phyloP scores from a whole-genome alignment of 1,139 yeast genomes.

The Sugiyamaella paludigena region DNA sequence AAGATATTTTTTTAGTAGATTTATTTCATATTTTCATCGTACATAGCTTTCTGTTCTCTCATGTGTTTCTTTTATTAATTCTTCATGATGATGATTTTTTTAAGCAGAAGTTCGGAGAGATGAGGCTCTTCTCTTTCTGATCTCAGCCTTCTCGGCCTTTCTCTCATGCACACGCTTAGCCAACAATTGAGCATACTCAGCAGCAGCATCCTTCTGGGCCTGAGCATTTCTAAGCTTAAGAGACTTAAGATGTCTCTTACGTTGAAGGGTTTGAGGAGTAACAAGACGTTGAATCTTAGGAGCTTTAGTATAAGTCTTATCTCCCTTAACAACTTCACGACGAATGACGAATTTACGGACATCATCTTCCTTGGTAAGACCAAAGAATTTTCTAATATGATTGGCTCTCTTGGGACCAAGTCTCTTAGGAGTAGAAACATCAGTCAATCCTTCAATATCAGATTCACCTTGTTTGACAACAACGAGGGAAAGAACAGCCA shows the following conservation, averaged over 20 bases:
- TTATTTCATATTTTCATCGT: background rate
- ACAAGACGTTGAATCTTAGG: conserved; percentile 99
- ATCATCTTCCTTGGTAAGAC: conserved; percentile 96
- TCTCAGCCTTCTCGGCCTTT: conserved; percentile 97
- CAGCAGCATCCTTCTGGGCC: conserved; percentile 99
- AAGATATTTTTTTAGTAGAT: background rate
- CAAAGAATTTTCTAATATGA: conserved; percentile 99
- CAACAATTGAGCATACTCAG: conserved; percentile 98
- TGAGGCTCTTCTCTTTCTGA: conserved; percentile 99
- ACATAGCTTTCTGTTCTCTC: background rate
- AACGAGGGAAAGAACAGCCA: conserved; percentile 90
- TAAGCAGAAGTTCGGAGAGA: conserved; percentile 49
- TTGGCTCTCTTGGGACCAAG: conserved; percentile 99
- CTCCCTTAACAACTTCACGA: conserved; percentile 98
- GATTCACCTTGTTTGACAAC: conserved; percentile 96
- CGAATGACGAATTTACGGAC: conserved; percentile 94
- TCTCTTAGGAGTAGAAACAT: conserved; percentile 94
- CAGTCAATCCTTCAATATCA: conserved; percentile 95
- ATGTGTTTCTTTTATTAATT: background rate
- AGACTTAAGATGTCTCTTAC: conserved; percentile 97
- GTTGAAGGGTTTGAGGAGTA: conserved; percentile 98
- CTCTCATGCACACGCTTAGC: conserved; percentile 97
- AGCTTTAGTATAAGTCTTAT: conserved; percentile 98
- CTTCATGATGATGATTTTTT: background rate
- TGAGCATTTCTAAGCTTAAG: conserved; percentile 95